A percentile compares a stretch with the other conserved stretches of the same genome.
These are phyloP conservation scores for Beta corolliflora DNA, from an alignment of 179 eudicot genomes.

Conservation along the genomic window DNA sequence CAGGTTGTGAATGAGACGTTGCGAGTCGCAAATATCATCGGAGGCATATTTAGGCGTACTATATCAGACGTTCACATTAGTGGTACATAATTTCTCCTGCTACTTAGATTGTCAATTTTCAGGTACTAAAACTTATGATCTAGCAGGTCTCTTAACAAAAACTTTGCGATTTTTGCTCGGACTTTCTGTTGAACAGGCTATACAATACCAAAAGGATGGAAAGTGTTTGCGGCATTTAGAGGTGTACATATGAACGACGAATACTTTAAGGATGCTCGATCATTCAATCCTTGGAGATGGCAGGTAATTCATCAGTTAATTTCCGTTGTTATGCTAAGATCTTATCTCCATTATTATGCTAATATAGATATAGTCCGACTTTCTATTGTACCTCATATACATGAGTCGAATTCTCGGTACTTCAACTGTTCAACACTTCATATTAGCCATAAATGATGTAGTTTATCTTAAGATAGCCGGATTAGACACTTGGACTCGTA, in stretches of 20 bases:
- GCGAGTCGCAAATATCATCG: slow-evolving; percentile 79
- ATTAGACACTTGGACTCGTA: no score
- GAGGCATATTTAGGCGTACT: slow-evolving; percentile 90
- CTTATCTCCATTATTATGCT: not conserved
- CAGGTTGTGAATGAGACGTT: slow-evolving; percentile 92
- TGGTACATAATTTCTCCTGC: slow-evolving; percentile 38
- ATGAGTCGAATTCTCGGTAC: no score
- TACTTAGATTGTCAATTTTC: not conserved
- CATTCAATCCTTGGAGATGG: slow-evolving; percentile 99
- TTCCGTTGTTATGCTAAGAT: no score
- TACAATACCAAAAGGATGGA: slow-evolving; percentile 94
- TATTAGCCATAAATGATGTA: no score
- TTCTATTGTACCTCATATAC: no score
- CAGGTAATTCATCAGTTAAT: slow-evolving; percentile 47
- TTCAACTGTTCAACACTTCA: no score
- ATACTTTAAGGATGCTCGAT: slow-evolving; percentile 80
- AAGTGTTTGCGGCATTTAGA: slow-evolving; percentile 85
- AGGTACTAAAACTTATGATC: not conserved
- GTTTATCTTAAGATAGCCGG: no score
- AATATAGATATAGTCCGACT: no score
- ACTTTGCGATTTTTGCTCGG: not conserved
- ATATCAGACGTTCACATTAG: slow-evolving; percentile 63
- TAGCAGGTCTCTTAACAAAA: no score
- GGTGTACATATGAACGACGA: slow-evolving; percentile 82
- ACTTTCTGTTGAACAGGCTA: slow-evolving; percentile 47